These are phyloP conservation scores for Tolypocladium album DNA, from an alignment of 2,329 filamentous ascomycete species.

Conservation along the genomic window DNA sequence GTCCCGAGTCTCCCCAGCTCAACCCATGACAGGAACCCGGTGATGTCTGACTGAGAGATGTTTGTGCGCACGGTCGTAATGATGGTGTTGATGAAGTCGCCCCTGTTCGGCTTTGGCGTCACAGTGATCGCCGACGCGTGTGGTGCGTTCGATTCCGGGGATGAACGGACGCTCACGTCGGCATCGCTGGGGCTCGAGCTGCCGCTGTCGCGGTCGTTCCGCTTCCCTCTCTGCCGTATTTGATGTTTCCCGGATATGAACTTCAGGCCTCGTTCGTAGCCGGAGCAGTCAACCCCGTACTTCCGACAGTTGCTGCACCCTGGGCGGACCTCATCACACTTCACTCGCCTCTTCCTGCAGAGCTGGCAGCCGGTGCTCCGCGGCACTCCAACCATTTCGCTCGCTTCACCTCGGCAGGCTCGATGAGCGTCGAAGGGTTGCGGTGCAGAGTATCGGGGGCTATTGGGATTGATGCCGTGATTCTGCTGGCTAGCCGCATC, in stretches of 20 bases:
- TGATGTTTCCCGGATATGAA: conserved; percentile 28
- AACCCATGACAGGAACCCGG: conserved; percentile 15
- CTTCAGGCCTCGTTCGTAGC: conserved; percentile 26
- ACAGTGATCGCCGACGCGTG: not conserved
- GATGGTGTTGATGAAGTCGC: conserved; percentile 20
- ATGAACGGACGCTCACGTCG: not conserved
- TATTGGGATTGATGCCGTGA: not conserved
- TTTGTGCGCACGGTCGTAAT: conserved; percentile 12
- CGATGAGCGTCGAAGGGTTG: not conserved
- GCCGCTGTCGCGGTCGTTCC: conserved; percentile 2
- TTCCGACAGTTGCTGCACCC: conserved; percentile 26
- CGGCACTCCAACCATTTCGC: conserved; percentile 25
- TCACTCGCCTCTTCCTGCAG: conserved; percentile 28
- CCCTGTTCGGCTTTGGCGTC: conserved; percentile 12
- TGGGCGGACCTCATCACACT: conserved; percentile 34
- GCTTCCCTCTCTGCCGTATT: conserved; percentile 18
- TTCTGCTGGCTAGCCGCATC: not conserved
- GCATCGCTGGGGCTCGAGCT: conserved; percentile 3
- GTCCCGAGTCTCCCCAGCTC: conserved; percentile 19
- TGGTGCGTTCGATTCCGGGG: not conserved
- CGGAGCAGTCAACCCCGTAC: conserved; percentile 26
- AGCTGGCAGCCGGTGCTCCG: conserved; percentile 26
- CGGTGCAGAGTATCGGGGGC: not conserved
- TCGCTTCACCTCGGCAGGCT: not conserved
- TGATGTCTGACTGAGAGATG: conserved; percentile 8